A percentile compares a stretch with the other conserved stretches of the same genome.
phyloP scores from a whole-genome alignment of 2,329 filamentous ascomycete genomes.

The Claviceps africana region DNA sequence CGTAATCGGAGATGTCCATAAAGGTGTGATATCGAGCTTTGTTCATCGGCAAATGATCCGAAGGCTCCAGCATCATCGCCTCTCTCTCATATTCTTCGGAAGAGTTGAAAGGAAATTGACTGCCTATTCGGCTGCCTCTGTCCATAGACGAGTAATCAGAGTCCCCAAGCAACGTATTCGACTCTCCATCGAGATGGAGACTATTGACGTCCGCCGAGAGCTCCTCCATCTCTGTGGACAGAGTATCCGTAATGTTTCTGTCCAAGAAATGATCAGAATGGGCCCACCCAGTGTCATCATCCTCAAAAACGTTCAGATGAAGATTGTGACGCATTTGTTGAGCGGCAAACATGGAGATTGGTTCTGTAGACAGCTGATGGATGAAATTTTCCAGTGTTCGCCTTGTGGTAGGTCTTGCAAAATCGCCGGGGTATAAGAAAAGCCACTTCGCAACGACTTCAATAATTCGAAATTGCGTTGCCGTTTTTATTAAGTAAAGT shows the following conservation, averaged over 20 bases:
- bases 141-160: constrained; percentile 30
- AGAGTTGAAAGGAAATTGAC: constrained; percentile 45
- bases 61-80: constrained; percentile 57
- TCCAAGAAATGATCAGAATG: constrained; percentile 50
- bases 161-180: constrained; percentile 30
- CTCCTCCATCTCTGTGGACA: constrained; percentile 26
- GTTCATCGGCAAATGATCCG: constrained; percentile 53
- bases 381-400: constrained; percentile 65
- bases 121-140: constrained; percentile 23
- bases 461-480: constrained; percentile 70
- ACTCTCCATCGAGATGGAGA: constrained; percentile 33
- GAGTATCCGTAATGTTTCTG: constrained; percentile 19
- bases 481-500: constrained; percentile 61
- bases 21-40: constrained; percentile 84
- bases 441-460: constrained; percentile 83
- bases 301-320: constrained; percentile 57
- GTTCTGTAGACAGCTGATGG: constrained; percentile 54
- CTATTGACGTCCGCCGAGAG: constrained; percentile 29
- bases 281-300: constrained; percentile 92
- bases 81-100: constrained; percentile 72
- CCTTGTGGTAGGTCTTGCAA: constrained; percentile 64
- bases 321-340: constrained; percentile 74
- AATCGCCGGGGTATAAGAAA: constrained; percentile 79
- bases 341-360: constrained; percentile 72
- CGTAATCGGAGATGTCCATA: constrained; percentile 73